Percentiles rank a stretch among this genome's conserved stretches.
Conservation (phyloP, 2,329 filamentous ascomycete species). For the Neonectria magnoliae region DNA sequence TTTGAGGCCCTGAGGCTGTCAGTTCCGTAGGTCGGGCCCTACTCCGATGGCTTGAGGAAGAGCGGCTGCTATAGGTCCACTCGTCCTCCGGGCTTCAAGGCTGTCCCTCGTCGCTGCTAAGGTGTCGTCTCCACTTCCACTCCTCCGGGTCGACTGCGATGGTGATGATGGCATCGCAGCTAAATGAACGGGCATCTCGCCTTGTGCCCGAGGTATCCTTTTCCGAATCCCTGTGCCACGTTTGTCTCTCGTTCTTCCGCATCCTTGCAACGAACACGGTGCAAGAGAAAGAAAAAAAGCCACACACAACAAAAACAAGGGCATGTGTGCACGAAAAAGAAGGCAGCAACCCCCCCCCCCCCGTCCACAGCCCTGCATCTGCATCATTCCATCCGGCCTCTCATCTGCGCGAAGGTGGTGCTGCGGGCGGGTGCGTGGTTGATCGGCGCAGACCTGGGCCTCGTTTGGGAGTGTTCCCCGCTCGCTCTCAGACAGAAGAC, state of each 20-base stretch:
- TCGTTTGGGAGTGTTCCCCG: neutral
- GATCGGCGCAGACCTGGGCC: conserved; percentile 2
- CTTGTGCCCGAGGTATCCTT: neutral
- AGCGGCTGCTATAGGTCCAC: neutral
- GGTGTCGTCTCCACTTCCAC: conserved; percentile 19
- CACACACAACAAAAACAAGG: no score
- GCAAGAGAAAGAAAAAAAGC: neutral
- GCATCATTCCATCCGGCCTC: conserved; percentile 6
- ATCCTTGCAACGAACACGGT: conserved; percentile 13
- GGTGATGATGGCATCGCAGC: conserved; percentile 17
- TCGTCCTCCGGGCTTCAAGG: conserved; percentile 4
- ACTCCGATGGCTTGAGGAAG: neutral
- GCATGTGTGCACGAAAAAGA: no score
- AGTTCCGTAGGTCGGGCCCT: neutral
- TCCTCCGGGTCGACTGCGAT: conserved; percentile 10
- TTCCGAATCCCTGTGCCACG: neutral
- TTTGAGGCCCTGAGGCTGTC: neutral
- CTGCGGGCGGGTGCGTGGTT: neutral
- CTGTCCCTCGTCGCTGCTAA: conserved; percentile 2
- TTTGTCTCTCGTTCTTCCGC: neutral
- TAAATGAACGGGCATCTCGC: neutral
- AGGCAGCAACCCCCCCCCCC: no score
- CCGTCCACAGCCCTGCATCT: neutral
- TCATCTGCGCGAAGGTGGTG: neutral
- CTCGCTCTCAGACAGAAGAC: neutral